Evolutionary conservation across 2,329 filamentous ascomycete species (phyloP).

Genomic region (Hortaea sp.): DNA sequence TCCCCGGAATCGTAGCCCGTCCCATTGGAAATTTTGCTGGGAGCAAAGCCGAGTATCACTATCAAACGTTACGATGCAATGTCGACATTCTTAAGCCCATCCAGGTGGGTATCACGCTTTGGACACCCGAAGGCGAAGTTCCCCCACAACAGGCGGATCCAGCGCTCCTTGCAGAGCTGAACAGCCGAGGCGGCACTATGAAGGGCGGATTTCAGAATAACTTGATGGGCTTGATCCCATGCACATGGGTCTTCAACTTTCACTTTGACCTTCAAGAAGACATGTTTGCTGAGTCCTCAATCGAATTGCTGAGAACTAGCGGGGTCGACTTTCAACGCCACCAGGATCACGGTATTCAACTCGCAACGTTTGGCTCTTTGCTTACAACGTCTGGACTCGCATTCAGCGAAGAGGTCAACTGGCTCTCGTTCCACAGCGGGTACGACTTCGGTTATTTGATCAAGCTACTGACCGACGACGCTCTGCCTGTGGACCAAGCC

Average conservation of each 20-base stretch:
- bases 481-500: slow-evolving; percentile 77
- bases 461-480: slow-evolving; percentile 77
- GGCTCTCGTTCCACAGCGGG: slow-evolving; percentile 95
- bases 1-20: slow-evolving; percentile 91
- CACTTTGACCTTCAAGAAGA: slow-evolving; percentile 88
- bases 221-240: slow-evolving; percentile 52
- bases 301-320: slow-evolving; percentile 77
- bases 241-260: slow-evolving; percentile 99
- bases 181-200: slow-evolving; percentile 25
- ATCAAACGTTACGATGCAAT: slow-evolving; percentile 93
- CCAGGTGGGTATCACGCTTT: slow-evolving; percentile 88
- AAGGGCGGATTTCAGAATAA: slow-evolving; percentile 27
- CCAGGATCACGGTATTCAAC: slow-evolving; percentile 82
- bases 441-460: slow-evolving; percentile 98
- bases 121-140: slow-evolving; percentile 80
- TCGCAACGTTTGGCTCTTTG: slow-evolving; percentile 75
- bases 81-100: slow-evolving; percentile 97
- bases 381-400: slow-evolving; percentile 88
- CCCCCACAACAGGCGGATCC: slow-evolving; percentile 58
- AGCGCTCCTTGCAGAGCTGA: slow-evolving; percentile 34
- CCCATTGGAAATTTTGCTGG: slow-evolving; percentile 83
- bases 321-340: slow-evolving; percentile 87
- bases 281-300: slow-evolving; percentile 96
- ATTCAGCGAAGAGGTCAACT: slow-evolving; percentile 77
- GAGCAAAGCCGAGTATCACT: slow-evolving; percentile 95